Evolutionary conservation across 1,284 basidiomycete species (phyloP), one percentile per base, ranked within the genome.

Genomic region (Tremellales sp.): DNA sequence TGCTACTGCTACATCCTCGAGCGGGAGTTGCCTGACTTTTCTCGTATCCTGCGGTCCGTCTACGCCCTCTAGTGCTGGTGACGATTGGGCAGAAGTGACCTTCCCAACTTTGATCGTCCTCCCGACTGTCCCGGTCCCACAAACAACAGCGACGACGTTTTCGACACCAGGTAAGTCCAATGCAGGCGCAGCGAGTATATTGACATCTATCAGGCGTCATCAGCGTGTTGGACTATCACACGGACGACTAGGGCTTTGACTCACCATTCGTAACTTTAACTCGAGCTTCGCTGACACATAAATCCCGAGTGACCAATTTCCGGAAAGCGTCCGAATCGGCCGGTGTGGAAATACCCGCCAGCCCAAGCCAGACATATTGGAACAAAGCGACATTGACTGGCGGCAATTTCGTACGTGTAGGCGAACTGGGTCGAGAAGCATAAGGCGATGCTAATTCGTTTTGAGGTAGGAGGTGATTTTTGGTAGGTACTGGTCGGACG

Each of bases 161-260:
- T 57, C 52, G 29, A 71, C 51, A 21, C 56, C 61, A 6, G 40
- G 44, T 11, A 60, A 40, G 24, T 51, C 49, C 15, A 71, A 48
- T 1, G 67, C 69, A 3, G 69, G 69, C 1, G 69, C 67, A 15
- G 67, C 69, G 15, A 71, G 59, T 21, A 71, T 56, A 49, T 67
- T 68, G 43, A 71, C 69, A 45, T 71, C 68, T 70, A 54, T 11
- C 3, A 27, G 29, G 25, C 24, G 37, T 51, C 33, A 58, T 43
- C 42, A 22, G 22, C 27, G 37, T 7, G 11, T 22, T 39, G 23
- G 36, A 13, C 11, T 17, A 13, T 44, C 43, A 41, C 19, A 31
- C 26, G 31, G 10, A 33, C 22, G n/a, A 45, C 6, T n/a, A 42
- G 12, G 43, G 11, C 22, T 15, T 11, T 23, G n/a, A 61, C 65